phyloP scores from a whole-genome alignment of 2,329 filamentous ascomycete genomes.

The Piedraia hortae region DNA sequence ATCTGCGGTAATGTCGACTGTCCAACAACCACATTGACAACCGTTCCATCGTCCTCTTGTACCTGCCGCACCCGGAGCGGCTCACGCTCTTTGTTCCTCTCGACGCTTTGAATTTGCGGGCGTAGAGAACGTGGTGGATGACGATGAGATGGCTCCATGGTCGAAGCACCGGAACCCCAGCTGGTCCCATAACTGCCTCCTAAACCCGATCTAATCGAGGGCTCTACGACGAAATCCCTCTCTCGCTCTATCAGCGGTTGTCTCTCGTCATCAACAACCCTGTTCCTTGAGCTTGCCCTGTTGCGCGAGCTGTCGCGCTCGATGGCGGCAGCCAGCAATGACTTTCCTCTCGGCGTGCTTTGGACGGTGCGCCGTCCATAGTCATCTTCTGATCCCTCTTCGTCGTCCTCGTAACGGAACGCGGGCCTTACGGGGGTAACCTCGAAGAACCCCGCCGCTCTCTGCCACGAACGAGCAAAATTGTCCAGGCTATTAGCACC shows the following conservation, averaged over 20 bases:
- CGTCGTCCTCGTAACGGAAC: conserved; percentile 27
- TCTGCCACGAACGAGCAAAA: conserved; percentile 76
- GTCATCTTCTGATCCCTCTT: conserved; percentile 1
- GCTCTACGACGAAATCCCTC: conserved; percentile 18
- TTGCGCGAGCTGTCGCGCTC: conserved; percentile 10
- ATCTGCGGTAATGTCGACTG: conserved; percentile 92
- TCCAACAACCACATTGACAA: conserved; percentile 61
- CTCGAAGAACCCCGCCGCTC: conserved; percentile 67
- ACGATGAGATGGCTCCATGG: conserved; percentile 28
- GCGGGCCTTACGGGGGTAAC: conserved; percentile 56
- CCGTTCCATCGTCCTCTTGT: conserved; percentile 57
- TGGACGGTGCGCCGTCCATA: conserved; percentile 4
- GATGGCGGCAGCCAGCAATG: conserved; percentile 17
- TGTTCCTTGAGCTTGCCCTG: conserved; percentile 9
- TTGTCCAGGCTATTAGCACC: conserved; percentile 86
- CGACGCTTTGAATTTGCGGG: conserved; percentile 16
- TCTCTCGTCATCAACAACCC: conserved; percentile 9
- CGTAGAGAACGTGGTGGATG: conserved; percentile 25
- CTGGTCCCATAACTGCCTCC: conserved; percentile 42
- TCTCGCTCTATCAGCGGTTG: conserved; percentile 1
- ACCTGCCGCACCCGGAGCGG: conserved; percentile 72
- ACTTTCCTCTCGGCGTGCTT: conserved; percentile 14
- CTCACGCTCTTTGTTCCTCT: conserved; percentile 24
- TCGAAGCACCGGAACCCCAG: conserved; percentile 30
- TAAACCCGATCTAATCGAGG: conserved; percentile 35